These are phyloP conservation scores for Zoysia pacifica DNA, from an alignment of 176 grass and related monocot species.

Conservation along the genomic window DNA sequence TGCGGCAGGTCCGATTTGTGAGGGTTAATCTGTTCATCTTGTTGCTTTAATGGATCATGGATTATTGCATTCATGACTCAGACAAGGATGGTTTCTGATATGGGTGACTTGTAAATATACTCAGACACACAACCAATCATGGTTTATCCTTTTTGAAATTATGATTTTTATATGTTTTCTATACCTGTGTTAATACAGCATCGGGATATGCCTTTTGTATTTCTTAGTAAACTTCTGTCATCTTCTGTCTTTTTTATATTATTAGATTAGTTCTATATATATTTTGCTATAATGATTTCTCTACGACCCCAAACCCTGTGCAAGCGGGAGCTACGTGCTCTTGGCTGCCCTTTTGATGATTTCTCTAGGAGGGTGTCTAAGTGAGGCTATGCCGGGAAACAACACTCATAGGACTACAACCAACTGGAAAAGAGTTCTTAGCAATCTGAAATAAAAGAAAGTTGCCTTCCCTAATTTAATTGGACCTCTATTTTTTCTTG, in stretches of 20 bases:
- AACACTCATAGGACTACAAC: not conserved
- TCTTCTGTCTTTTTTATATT: not conserved
- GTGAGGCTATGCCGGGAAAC: not conserved
- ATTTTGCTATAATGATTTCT: not conserved
- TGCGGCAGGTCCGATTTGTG: too few relatives aligned
- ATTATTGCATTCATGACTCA: not conserved
- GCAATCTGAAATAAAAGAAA: not conserved
- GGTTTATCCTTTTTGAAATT: not conserved
- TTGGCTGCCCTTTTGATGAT: too few relatives aligned
- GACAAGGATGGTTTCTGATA: slow-evolving; percentile 10
- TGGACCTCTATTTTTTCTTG: not conserved
- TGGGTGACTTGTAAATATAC: not conserved
- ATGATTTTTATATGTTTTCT: not conserved
- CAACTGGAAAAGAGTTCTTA: slow-evolving; percentile 11
- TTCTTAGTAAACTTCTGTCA: not conserved
- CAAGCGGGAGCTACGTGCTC: too few relatives aligned
- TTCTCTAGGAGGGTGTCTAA: slow-evolving; percentile 9
- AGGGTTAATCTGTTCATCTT: too few relatives aligned
- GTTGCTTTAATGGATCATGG: not conserved
- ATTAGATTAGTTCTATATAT: not conserved
- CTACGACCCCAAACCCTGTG: too few relatives aligned
- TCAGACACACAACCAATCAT: not conserved
- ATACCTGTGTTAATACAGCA: too few relatives aligned
- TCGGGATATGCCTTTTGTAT: not conserved
- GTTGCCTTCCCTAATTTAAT: not conserved